These are phyloP conservation scores for Aspergillus sp. DNA, from an alignment of 2,329 filamentous ascomycete genomes.

Conservation along the genomic window DNA sequence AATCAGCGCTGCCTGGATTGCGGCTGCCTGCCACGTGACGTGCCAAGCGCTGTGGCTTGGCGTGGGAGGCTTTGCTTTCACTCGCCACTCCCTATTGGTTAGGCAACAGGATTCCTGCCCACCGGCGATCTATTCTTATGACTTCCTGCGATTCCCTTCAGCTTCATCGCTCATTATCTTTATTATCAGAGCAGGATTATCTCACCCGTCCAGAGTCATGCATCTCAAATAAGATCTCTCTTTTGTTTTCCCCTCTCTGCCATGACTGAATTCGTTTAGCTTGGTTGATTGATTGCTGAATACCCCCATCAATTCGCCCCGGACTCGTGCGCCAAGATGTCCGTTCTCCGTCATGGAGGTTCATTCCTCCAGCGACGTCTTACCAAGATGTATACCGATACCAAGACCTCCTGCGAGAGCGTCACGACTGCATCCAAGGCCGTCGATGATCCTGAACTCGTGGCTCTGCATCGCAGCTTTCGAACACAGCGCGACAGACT, in stretches of 20 bases:
- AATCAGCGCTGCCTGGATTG: slow-evolving; percentile 7
- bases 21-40: slow-evolving; percentile 28
- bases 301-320: slow-evolving; percentile 9
- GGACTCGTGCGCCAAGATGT: slow-evolving; percentile 32
- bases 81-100: slow-evolving; percentile 33
- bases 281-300: background rate
- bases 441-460: slow-evolving; percentile 48
- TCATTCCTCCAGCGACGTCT: slow-evolving; percentile 46
- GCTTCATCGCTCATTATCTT: no score
- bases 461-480: slow-evolving; percentile 55
- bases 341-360: slow-evolving; percentile 41
- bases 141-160: no score
- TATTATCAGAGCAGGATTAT: no score
- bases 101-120: slow-evolving; percentile 39
- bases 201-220: no score
- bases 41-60: slow-evolving; percentile 16
- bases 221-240: background rate
- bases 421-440: slow-evolving; percentile 47
- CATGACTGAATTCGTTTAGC: no score
- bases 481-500: slow-evolving; percentile 61
- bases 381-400: slow-evolving; percentile 60
- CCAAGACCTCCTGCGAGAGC: slow-evolving; percentile 57
- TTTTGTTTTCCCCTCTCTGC: slow-evolving; percentile 1
- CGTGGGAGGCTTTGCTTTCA: slow-evolving; percentile 19
- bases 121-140: slow-evolving; percentile 19